Conservation (phyloP, 2,329 filamentous ascomycete genomes). For the Microdochium paspali region DNA sequence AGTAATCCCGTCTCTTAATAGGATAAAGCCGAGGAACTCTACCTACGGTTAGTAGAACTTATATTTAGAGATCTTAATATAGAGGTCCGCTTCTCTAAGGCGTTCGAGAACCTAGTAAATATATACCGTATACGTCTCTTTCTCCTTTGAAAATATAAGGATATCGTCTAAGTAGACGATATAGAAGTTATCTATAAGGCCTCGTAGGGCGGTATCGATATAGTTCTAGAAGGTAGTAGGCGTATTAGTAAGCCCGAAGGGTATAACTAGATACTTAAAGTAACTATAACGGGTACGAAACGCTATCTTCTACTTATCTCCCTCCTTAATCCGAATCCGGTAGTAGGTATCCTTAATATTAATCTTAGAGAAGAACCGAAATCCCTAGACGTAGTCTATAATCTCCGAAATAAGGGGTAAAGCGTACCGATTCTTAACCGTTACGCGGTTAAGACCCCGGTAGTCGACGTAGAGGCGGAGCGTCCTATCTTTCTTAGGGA, state of each 20-base stretch:
- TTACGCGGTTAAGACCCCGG: too few species aligned
- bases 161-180: neutral
- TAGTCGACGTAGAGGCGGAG: too few species aligned
- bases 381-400: conserved; percentile 11
- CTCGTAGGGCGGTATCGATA: too few species aligned
- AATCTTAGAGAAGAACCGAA: conserved; percentile 20
- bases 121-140: too few species aligned
- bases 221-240: too few species aligned
- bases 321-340: conserved; percentile 17
- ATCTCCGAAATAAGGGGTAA: conserved; percentile 21
- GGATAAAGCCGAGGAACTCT: too few species aligned
- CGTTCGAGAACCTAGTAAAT: neutral
- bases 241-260: too few species aligned
- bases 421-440: too few species aligned
- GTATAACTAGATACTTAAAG: too few species aligned
- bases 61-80: neutral
- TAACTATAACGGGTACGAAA: conserved; percentile 21
- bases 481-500: too few species aligned
- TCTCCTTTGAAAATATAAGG: neutral
- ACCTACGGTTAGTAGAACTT: neutral
- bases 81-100: neutral
- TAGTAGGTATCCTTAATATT: conserved; percentile 21
- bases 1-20: too few species aligned
- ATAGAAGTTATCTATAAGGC: too few species aligned
- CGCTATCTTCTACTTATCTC: conserved; percentile 22